Percentiles rank a stretch among this genome's conserved stretches.
Evolutionary conservation across 768 basidiomycete species (phyloP).

Genomic region (Dictyophora rubrovolvata): DNA sequence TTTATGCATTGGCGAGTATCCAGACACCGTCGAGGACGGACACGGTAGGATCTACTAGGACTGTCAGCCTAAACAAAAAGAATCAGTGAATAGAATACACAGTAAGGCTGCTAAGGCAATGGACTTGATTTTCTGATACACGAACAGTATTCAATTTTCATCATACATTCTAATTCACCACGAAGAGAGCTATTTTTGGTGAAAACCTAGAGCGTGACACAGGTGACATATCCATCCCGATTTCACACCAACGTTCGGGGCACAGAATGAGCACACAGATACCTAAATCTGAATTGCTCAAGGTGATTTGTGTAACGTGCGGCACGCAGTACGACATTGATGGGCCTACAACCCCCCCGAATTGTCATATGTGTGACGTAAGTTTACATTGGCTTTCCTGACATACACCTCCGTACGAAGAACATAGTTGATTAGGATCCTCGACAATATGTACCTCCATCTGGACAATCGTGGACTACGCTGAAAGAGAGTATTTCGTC

Average conservation of each 20-base stretch:
- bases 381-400: neutral
- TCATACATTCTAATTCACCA: too few relatives aligned
- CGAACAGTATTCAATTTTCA: too few relatives aligned
- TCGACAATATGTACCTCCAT: constrained; percentile 9
- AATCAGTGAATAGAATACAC: constrained; percentile 46
- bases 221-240: too few relatives aligned
- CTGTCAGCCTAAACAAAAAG: constrained; percentile 67
- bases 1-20: constrained; percentile 61
- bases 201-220: too few relatives aligned
- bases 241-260: too few relatives aligned
- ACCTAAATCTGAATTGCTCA: neutral
- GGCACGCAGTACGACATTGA: constrained; percentile 4
- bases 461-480: constrained; percentile 9
- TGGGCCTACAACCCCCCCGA: neutral
- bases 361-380: constrained; percentile 6
- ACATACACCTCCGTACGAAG: neutral
- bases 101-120: too few relatives aligned
- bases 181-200: too few relatives aligned
- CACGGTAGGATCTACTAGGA: constrained; percentile 41
- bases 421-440: constrained; percentile 3
- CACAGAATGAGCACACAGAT: neutral
- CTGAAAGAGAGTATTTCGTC: neutral
- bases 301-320: neutral
- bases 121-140: too few relatives aligned
- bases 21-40: constrained; percentile 59